Base-by-base conservation (phyloP, 2,329 filamentous ascomycete species). In the Nigrograna mackinnonii region DNA sequence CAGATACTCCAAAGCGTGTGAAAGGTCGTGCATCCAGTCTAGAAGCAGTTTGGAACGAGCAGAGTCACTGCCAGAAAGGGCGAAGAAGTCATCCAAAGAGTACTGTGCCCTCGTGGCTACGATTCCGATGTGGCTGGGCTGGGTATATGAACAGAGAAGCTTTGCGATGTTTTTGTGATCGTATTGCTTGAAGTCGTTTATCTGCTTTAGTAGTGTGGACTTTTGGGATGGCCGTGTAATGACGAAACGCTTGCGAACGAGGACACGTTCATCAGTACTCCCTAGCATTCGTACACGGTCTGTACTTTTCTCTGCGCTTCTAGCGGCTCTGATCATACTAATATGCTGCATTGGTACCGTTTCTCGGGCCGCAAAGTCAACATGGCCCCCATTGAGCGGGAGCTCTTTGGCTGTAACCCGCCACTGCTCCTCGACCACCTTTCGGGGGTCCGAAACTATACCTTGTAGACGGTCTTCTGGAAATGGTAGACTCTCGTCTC, bases 11-110 rank as follows among this genome's bases (percentile, higher is more conserved):
- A 71, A 37, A 1, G 64, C 69, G 3, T 65, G 64, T 1, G 67
- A 62, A 3, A 71, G 55, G 38, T 71, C 68, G 39, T 63, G 58
- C 61, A 71, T 69, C 68, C 68, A 71, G 37, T 66, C 64, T 7
- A 71, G 52, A 1, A 71, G 55, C 5, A 64, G 39, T 22, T 64
- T 60, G 2, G 67, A 52, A 6, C 66, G 65, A 33, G 48, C 55
- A 2, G 62, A 43, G 18, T 69, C 66, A 12, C 32, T 51, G 18
- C 55, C 51, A 5, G 62, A 57, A 11, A 63, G 47, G 5, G 54
- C 52, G 5, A 71, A 55, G 44, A 61, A 71, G 9, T 70, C 65
- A 24, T 69, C 68, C n/a, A 71, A 49, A 24, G 52, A 66, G 37
- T 62, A 64, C 38, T 69, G 65, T 13, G 64, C 62, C 30, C 49